Evolutionary conservation across 2,329 filamentous ascomycete genomes (phyloP).

Genomic region (Hypoxylon sp.): DNA sequence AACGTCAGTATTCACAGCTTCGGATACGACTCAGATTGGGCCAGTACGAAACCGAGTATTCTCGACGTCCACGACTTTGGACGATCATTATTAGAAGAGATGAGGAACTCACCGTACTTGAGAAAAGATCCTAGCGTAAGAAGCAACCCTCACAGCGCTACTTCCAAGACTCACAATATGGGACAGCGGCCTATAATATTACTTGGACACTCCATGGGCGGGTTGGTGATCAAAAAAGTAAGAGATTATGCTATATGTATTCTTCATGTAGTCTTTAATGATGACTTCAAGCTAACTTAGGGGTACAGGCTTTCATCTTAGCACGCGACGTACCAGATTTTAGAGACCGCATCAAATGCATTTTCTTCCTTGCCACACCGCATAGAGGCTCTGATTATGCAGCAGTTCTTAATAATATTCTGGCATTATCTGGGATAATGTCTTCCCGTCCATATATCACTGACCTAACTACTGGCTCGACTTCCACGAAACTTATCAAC

Average conservation of each 20-base stretch:
- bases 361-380: conserved; percentile 57
- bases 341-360: conserved; percentile 47
- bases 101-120: conserved; percentile 49
- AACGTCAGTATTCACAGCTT: conserved; percentile 53
- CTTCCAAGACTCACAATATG: not conserved
- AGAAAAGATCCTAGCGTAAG: conserved; percentile 18
- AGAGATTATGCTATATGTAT: not conserved
- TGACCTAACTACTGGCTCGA: conserved; percentile 49
- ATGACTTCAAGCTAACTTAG: not conserved
- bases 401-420: conserved; percentile 48
- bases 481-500: conserved; percentile 52
- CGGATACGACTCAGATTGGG: conserved; percentile 55
- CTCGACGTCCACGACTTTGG: conserved; percentile 54
- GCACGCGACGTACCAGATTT: conserved; percentile 40
- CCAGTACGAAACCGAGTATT: conserved; percentile 36
- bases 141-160: not conserved
- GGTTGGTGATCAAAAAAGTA: conserved; percentile 56
- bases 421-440: conserved; percentile 41
- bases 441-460: conserved; percentile 47
- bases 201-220: conserved; percentile 53
- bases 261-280: too few species aligned
- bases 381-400: conserved; percentile 55
- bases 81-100: conserved; percentile 50
- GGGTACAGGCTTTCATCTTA: conserved; percentile 46
- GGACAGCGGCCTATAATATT: conserved; percentile 49